phyloP scores from a whole-genome alignment of 345 rosid genomes.

The Boechera retrofracta region DNA sequence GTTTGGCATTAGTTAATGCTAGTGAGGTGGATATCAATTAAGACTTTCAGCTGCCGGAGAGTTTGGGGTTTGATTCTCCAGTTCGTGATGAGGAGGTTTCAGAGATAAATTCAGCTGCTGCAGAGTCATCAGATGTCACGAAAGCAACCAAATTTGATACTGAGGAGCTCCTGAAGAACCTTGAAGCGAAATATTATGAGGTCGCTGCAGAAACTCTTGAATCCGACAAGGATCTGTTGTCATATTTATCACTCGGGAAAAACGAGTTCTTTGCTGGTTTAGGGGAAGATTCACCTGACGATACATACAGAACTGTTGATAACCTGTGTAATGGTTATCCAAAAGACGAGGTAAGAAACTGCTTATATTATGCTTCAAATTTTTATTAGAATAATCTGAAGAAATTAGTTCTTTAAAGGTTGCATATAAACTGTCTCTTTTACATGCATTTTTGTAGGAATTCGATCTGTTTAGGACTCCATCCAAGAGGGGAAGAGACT shows the following conservation, averaged over 20 bases:
- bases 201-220: constrained; percentile 32
- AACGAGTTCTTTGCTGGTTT: constrained; percentile 67
- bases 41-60: neutral
- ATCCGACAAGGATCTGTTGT: constrained; percentile 53
- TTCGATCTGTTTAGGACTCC: constrained; percentile 15
- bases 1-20: constrained; percentile 26
- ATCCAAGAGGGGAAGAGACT: constrained; percentile 49
- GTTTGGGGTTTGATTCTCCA: constrained; percentile 34
- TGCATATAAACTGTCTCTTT: neutral
- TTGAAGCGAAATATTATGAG: constrained; percentile 51
- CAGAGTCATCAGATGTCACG: constrained; percentile 30
- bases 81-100: constrained; percentile 36
- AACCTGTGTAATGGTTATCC: constrained; percentile 63
- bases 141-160: constrained; percentile 45
- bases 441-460: constrained; percentile 10
- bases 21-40: constrained; percentile 24
- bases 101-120: constrained; percentile 31
- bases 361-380: neutral
- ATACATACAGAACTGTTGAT: constrained; percentile 52
- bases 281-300: constrained; percentile 49
- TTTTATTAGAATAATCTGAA: neutral
- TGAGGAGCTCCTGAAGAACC: constrained; percentile 55
- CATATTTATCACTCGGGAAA: constrained; percentile 61
- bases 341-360: constrained; percentile 52
- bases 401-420: neutral